Evolutionary conservation across 23 red algal species (phyloP).

Genomic region (Gracilaria caudata): DNA sequence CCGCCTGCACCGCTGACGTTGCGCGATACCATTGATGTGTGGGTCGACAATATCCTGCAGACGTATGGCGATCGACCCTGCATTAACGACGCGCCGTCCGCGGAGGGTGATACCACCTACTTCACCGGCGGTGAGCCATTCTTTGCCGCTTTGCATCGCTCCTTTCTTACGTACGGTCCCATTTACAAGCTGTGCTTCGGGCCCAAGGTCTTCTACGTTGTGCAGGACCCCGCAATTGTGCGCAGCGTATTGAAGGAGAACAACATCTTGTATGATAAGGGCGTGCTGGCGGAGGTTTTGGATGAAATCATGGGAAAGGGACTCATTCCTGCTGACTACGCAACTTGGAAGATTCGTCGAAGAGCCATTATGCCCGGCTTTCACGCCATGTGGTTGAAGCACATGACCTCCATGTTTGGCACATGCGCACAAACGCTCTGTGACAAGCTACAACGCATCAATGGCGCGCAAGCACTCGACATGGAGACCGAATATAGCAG

Average conservation of each 20-base stretch:
- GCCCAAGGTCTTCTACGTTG: conserved; percentile 81
- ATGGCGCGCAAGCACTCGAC: conserved; percentile 45
- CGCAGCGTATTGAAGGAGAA: conserved; percentile 63
- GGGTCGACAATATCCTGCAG: conserved; percentile 72
- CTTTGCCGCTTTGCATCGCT: conserved; percentile 64
- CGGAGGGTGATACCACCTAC: conserved; percentile 54
- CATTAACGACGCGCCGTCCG: conserved; percentile 50
- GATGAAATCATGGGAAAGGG: conserved; percentile 89
- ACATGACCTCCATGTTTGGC: conserved; percentile 75
- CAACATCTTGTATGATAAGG: conserved; percentile 74
- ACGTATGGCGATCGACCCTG: conserved; percentile 50
- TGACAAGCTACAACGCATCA: conserved; percentile 50
- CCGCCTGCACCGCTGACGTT: conserved; percentile 67
- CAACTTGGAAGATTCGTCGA: conserved; percentile 88
- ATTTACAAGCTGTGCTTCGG: conserved; percentile 85
- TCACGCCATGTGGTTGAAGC: conserved; percentile 66
- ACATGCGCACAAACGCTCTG: conserved; percentile 44
- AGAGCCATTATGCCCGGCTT: conserved; percentile 79
- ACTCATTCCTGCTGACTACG: conserved; percentile 86
- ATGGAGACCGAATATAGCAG: conserved; percentile 84
- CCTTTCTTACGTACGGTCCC: conserved; percentile 62
- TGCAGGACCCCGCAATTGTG: conserved; percentile 74
- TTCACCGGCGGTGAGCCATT: conserved; percentile 69
- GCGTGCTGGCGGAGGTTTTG: conserved; percentile 79
- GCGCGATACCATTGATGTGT: conserved; percentile 47